Evolutionary conservation across 1,284 basidiomycete species (phyloP).

Genomic region (Malassezia vespertilionis): DNA sequence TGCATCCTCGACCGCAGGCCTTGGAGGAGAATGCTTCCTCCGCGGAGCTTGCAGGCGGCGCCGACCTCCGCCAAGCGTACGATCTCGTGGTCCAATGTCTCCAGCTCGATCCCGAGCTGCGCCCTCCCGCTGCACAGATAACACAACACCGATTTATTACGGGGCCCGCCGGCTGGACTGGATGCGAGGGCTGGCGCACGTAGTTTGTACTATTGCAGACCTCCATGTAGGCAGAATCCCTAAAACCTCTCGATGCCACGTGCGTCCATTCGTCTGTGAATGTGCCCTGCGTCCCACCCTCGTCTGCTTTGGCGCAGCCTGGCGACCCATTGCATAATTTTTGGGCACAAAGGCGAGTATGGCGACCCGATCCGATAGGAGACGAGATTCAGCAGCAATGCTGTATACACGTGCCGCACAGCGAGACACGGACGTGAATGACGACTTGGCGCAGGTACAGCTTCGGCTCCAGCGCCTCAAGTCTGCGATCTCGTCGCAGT

Average conservation of each 20-base stretch:
- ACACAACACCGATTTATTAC: constrained; percentile 65
- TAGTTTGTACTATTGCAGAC: no score
- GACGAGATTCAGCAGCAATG: no score
- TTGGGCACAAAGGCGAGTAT: no score
- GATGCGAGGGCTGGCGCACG: constrained; percentile 10
- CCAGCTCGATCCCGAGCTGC: constrained; percentile 53
- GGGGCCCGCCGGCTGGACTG: constrained; percentile 53
- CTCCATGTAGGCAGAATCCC: no score
- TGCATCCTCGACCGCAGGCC: neutral
- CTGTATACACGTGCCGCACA: neutral
- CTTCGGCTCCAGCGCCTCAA: constrained; percentile 90
- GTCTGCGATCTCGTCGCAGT: constrained; percentile 91
- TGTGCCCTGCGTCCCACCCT: no score
- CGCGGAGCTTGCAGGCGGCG: constrained; percentile 57
- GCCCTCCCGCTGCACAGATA: constrained; percentile 70
- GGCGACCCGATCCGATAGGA: no score
- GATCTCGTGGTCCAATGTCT: constrained; percentile 69
- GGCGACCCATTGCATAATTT: no score
- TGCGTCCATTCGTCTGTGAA: no score
- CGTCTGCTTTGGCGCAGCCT: no score
- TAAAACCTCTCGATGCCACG: no score
- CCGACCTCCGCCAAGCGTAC: constrained; percentile 67
- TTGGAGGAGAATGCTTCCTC: no score
- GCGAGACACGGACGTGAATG: neutral
- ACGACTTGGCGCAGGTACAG: constrained; percentile 55